These are phyloP conservation scores for Naganishia randhawae DNA, from an alignment of 768 basidiomycete species.

Conservation along the genomic window DNA sequence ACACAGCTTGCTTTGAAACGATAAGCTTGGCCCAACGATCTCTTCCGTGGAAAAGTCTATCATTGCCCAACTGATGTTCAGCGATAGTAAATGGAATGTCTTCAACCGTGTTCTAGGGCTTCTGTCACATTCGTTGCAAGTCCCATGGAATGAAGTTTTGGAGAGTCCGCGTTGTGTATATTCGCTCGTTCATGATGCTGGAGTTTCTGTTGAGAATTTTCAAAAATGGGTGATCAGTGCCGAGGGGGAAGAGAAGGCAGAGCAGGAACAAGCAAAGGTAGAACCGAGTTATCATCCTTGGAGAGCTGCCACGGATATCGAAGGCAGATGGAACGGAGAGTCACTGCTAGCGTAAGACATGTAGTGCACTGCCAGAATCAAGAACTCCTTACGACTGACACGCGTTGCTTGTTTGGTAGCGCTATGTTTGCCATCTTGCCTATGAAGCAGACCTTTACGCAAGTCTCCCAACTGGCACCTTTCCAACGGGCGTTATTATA, in stretches of 20 bases:
- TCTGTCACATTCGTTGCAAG: background rate
- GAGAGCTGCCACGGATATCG: background rate
- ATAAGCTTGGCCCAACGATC: background rate
- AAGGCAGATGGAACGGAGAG: background rate
- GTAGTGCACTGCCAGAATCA: background rate
- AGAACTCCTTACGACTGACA: background rate
- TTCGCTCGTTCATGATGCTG: slow-evolving; percentile 1
- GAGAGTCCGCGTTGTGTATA: background rate
- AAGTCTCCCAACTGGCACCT: background rate
- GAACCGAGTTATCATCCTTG: background rate
- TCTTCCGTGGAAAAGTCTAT: background rate
- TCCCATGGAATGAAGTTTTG: slow-evolving; percentile 6
- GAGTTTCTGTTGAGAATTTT: slow-evolving; percentile 1
- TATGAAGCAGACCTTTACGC: background rate
- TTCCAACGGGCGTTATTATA: slow-evolving; percentile 9
- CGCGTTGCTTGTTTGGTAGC: background rate
- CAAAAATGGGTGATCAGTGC: slow-evolving; percentile 22
- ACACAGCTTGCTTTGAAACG: background rate
- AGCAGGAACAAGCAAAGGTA: background rate
- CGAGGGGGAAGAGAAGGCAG: slow-evolving; percentile 2
- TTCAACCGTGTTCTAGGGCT: slow-evolving; percentile 8
- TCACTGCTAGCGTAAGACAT: background rate
- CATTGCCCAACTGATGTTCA: background rate
- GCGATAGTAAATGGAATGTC: slow-evolving; percentile 7
- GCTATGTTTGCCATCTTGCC: background rate